Conservation (phyloP, 176 grass and related monocot species). For the Bromus sterilis region DNA sequence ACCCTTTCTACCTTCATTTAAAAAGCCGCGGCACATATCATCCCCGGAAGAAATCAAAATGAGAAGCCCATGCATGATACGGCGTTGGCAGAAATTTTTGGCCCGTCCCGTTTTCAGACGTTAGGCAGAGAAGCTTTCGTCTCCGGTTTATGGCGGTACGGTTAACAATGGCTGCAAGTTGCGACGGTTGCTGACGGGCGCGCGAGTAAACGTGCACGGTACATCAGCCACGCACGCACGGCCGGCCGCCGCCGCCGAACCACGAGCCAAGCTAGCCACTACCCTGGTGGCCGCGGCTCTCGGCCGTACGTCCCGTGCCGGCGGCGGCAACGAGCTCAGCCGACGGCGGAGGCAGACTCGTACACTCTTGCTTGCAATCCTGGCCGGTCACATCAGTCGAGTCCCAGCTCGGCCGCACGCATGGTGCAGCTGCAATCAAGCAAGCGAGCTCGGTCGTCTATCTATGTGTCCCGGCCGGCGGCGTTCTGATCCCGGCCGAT, state of each 20-base stretch:
- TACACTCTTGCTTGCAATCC: not conserved
- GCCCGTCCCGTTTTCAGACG: not conserved
- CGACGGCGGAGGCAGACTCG: not conserved
- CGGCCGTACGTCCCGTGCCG: not conserved
- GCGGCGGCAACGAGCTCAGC: not conserved
- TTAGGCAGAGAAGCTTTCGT: constrained; percentile 1
- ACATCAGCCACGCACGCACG: not conserved
- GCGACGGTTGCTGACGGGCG: not conserved
- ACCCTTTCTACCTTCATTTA: too few relatives aligned
- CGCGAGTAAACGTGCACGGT: not conserved
- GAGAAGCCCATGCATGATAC: not conserved
- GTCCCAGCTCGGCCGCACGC: not conserved
- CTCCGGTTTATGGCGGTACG: not conserved
- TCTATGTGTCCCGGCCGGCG: too few relatives aligned
- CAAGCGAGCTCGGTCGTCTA: too few relatives aligned
- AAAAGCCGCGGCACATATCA: not conserved
- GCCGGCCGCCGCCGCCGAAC: not conserved
- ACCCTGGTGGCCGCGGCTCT: not conserved
- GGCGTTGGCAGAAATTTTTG: not conserved
- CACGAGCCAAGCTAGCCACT: not conserved
- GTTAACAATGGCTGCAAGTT: not conserved
- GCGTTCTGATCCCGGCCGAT: not conserved
- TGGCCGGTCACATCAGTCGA: not conserved
- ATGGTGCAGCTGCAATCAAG: not conserved
- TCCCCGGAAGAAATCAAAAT: not conserved